phyloP scores from a whole-genome alignment of 805 yeast genomes.

The Metschnikowia amazonensis region DNA sequence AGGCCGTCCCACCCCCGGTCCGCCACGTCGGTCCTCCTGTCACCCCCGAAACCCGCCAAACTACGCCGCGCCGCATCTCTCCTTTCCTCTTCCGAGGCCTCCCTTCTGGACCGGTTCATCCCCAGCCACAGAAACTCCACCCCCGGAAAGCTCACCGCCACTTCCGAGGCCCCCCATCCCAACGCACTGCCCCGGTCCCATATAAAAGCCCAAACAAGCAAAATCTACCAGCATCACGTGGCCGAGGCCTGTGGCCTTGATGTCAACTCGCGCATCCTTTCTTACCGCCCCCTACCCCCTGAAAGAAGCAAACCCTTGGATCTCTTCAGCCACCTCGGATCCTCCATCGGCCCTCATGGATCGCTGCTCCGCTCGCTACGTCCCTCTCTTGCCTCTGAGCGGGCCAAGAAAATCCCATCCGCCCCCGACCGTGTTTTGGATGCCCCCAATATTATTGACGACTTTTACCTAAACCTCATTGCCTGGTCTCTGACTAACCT shows the following conservation, averaged over 20 bases:
- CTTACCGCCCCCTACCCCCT: slow-evolving; percentile 86
- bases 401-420: slow-evolving; percentile 74
- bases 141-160: slow-evolving; percentile 35
- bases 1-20: slow-evolving; percentile 10
- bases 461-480: slow-evolving; percentile 80
- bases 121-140: slow-evolving; percentile 42
- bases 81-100: slow-evolving; percentile 12
- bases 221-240: slow-evolving; percentile 70
- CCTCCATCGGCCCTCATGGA: slow-evolving; percentile 10
- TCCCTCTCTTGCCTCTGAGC: slow-evolving; percentile 55
- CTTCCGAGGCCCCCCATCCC: slow-evolving; percentile 35
- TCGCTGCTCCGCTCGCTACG: slow-evolving; percentile 26
- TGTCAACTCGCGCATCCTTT: slow-evolving; percentile 75
- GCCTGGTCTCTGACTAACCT: slow-evolving; percentile 84
- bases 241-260: slow-evolving; percentile 94
- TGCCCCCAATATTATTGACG: slow-evolving; percentile 93
- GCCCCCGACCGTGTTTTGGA: slow-evolving; percentile 92
- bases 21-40: slow-evolving; percentile 11
- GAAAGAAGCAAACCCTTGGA: slow-evolving; percentile 41
- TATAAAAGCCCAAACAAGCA: slow-evolving; percentile 50
- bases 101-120: slow-evolving; percentile 37
- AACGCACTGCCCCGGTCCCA: slow-evolving; percentile 52
- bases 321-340: slow-evolving; percentile 28
- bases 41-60: slow-evolving; percentile 20
- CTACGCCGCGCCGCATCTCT: slow-evolving; percentile 18